These are phyloP conservation scores for Domatiomyces catenatus DNA, from an alignment of 2,329 filamentous ascomycete species.

Conservation along the genomic window DNA sequence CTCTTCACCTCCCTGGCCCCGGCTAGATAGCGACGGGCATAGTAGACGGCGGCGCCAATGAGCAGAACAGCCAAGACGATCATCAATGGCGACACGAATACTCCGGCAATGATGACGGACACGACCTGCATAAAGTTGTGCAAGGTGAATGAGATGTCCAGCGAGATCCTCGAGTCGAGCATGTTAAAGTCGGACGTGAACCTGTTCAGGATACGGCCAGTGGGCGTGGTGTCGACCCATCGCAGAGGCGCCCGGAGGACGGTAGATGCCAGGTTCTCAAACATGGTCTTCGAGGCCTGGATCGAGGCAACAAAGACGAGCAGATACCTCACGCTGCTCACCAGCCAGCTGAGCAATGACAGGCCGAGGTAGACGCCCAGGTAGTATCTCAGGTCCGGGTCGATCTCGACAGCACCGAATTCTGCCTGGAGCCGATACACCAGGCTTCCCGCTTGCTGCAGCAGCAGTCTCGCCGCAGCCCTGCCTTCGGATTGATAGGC, in stretches of 20 bases:
- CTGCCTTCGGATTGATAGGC: slow-evolving; percentile 19
- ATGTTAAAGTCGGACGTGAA: slow-evolving; percentile 65
- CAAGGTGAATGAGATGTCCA: slow-evolving; percentile 45
- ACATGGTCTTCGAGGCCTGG: slow-evolving; percentile 52
- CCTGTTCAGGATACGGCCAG: slow-evolving; percentile 61
- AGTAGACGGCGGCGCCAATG: slow-evolving; percentile 41
- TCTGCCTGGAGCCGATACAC: slow-evolving; percentile 8
- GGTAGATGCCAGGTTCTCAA: slow-evolving; percentile 49
- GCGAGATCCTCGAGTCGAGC: slow-evolving; percentile 52
- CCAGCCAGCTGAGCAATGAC: slow-evolving; percentile 36
- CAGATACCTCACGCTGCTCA: slow-evolving; percentile 48
- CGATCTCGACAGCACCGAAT: slow-evolving; percentile 6
- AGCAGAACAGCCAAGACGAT: slow-evolving; percentile 47
- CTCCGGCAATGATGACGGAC: slow-evolving; percentile 49
- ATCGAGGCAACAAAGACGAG: slow-evolving; percentile 51
- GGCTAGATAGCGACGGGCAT: slow-evolving; percentile 49
- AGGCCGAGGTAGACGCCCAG: slow-evolving; percentile 52
- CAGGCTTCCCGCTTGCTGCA: slow-evolving; percentile 10
- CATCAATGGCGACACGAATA: slow-evolving; percentile 53
- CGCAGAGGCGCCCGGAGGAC: slow-evolving; percentile 59
- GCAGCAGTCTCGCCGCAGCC: slow-evolving; percentile 1
- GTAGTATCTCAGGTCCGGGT: slow-evolving; percentile 43
- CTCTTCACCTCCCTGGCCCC: slow-evolving; percentile 62
- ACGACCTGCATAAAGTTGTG: slow-evolving; percentile 47
- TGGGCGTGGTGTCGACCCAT: slow-evolving; percentile 66